Evolutionary conservation across 2,329 filamentous ascomycete genomes (phyloP).

Genomic region (Neophaeococcomyces aloes): DNA sequence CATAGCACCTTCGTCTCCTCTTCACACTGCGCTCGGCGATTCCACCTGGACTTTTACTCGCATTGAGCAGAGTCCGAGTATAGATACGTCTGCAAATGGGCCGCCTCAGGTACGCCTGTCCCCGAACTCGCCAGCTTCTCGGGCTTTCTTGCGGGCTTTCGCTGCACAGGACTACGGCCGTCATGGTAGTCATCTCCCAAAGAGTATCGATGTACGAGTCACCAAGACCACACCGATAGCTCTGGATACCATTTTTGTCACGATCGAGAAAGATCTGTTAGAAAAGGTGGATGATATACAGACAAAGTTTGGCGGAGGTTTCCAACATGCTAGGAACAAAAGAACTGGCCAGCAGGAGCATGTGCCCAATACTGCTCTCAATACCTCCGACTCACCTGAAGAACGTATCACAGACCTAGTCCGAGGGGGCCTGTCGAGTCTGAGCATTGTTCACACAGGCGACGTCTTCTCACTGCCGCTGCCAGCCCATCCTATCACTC

Average conservation of each 20-base stretch:
- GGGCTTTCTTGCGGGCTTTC: slow-evolving; percentile 65
- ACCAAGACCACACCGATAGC: slow-evolving; percentile 70
- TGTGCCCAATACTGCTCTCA: slow-evolving; percentile 4
- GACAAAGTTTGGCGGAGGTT: slow-evolving; percentile 62
- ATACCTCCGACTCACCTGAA: neutral
- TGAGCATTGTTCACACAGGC: slow-evolving; percentile 70
- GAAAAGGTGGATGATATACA: slow-evolving; percentile 73
- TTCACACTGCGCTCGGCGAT: slow-evolving; percentile 41
- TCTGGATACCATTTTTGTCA: slow-evolving; percentile 78
- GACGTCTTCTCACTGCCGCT: slow-evolving; percentile 71
- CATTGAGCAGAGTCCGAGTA: slow-evolving; percentile 15
- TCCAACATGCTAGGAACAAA: slow-evolving; percentile 20
- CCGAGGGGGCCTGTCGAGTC: slow-evolving; percentile 59
- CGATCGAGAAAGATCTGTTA: slow-evolving; percentile 68
- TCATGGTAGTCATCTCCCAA: slow-evolving; percentile 59
- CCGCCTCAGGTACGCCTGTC: slow-evolving; percentile 70
- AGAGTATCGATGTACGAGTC: slow-evolving; percentile 72
- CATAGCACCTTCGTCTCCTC: slow-evolving; percentile 36
- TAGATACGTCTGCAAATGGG: slow-evolving; percentile 45
- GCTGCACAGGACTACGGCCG: slow-evolving; percentile 67
- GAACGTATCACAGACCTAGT: slow-evolving; percentile 41
- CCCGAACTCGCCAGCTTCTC: slow-evolving; percentile 62
- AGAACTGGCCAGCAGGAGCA: slow-evolving; percentile 11
- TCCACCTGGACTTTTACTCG: slow-evolving; percentile 58
- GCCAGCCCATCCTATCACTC: slow-evolving; percentile 72